Evolutionary conservation across 164 flowering plant genomes (phyloP).

Genomic region (Platanus orientalis): DNA sequence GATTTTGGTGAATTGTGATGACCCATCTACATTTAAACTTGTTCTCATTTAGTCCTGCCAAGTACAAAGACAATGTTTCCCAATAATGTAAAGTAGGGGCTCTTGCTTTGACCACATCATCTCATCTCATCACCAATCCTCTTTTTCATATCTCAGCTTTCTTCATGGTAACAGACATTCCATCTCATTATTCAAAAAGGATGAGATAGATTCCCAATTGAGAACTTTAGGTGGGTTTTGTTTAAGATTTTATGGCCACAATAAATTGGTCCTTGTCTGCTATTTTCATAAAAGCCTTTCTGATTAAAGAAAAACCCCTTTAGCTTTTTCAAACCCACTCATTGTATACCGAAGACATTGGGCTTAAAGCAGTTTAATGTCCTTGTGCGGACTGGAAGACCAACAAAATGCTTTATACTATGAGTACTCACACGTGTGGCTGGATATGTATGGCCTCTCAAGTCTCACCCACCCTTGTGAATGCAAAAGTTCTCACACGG

Average conservation of each 20-base stretch:
- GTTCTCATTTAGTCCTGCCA: constrained; percentile 2
- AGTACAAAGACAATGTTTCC: constrained; percentile 20
- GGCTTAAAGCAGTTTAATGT: too few species aligned
- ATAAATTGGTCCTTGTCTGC: neutral
- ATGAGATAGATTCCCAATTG: constrained; percentile 5
- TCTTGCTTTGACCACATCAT: constrained; percentile 11
- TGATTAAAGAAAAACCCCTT: too few species aligned
- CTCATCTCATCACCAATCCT: constrained; percentile 16
- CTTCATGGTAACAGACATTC: constrained; percentile 23
- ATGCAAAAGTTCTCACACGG: too few species aligned
- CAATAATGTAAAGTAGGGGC: constrained; percentile 17
- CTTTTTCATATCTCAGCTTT: constrained; percentile 22
- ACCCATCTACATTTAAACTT: neutral
- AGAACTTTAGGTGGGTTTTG: neutral
- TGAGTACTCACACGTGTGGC: too few species aligned
- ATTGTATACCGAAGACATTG: too few species aligned
- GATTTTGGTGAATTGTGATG: constrained; percentile 20
- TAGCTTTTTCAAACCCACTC: too few species aligned
- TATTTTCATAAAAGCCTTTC: too few species aligned
- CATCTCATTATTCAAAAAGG: too few species aligned
- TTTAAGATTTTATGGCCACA: neutral
- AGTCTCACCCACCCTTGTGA: too few species aligned
- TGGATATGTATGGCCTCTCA: too few species aligned
- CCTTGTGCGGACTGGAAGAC: too few species aligned
- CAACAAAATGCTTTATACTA: too few species aligned